A percentile compares a stretch with the other conserved stretches of the same genome.
Evolutionary conservation across 2,329 filamentous ascomycete species (phyloP).

Genomic region (Aspergillus uvarum): DNA sequence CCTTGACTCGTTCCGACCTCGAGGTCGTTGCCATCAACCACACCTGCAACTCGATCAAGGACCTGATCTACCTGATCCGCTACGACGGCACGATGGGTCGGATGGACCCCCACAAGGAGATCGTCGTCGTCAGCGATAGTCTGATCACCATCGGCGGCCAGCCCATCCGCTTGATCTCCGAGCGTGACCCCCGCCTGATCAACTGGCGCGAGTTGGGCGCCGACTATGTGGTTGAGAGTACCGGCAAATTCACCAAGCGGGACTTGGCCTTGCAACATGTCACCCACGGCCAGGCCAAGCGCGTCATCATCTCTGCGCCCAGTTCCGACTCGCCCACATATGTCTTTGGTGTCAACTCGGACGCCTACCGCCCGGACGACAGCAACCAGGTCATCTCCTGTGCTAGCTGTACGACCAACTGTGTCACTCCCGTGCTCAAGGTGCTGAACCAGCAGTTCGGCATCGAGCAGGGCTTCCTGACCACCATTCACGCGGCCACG

Average conservation of each 20-base stretch:
- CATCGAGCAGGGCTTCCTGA: conserved; percentile 33
- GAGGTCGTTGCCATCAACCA: conserved; percentile 32
- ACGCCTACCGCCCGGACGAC: conserved; percentile 24
- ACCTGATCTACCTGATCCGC: conserved; percentile 32
- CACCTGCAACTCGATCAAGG: conserved; percentile 29
- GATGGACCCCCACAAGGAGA: conserved; percentile 84
- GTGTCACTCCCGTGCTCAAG: conserved; percentile 33
- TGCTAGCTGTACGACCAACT: conserved; percentile 37
- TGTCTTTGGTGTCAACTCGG: conserved; percentile 34
- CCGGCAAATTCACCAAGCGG: conserved; percentile 66
- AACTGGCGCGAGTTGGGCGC: conserved; percentile 28
- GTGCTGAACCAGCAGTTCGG: conserved; percentile 33
- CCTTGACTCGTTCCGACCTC: conserved; percentile 24
- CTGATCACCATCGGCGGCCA: conserved; percentile 52
- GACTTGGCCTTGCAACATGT: conserved; percentile 73
- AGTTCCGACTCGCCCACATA: conserved; percentile 68
- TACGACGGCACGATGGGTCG: conserved; percentile 62
- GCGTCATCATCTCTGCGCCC: conserved; percentile 64
- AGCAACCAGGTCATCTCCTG: conserved; percentile 28
- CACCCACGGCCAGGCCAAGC: conserved; percentile 79
- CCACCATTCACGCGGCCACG: conserved; percentile 33
- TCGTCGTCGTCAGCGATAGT: conserved; percentile 85
- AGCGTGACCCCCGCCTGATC: conserved; percentile 29
- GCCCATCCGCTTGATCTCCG: conserved; percentile 27
- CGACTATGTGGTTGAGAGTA: conserved; percentile 32